These are phyloP conservation scores for Phytopythium mirpurense DNA, from an alignment of 352 stramenopile species.

Conservation along the genomic window DNA sequence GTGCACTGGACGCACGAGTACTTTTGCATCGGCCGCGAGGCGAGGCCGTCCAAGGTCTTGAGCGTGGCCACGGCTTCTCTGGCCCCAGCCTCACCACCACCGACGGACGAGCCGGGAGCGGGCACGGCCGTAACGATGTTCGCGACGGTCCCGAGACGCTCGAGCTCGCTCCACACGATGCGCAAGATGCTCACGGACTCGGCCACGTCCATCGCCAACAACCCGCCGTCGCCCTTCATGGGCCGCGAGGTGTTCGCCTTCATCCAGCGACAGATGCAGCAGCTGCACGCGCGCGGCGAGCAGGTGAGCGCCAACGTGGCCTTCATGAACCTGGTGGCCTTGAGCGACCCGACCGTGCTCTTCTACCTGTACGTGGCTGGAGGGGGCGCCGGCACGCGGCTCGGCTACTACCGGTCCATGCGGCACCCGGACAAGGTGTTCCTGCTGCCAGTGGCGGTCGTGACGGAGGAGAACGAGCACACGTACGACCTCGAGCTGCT, in stretches of 20 bases:
- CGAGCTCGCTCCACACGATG: not conserved
- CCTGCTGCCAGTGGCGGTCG: not conserved
- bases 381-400: no score
- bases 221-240: not conserved
- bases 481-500: not conserved
- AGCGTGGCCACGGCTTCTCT: not conserved
- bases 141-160: not conserved
- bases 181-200: not conserved
- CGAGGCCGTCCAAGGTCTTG: not conserved
- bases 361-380: no score
- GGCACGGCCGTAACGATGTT: no score
- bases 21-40: conserved; percentile 10
- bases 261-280: conserved; percentile 22
- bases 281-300: conserved; percentile 14
- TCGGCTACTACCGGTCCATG: no score
- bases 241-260: conserved; percentile 4
- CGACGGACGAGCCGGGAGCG: no score
- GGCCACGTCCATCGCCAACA: not conserved
- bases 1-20: conserved; percentile 30
- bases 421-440: not conserved
- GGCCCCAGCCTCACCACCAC: not conserved
- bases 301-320: conserved; percentile 23
- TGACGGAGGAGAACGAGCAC: not conserved
- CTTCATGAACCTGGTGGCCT: conserved; percentile 31
- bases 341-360: conserved; percentile 34